phyloP scores from a whole-genome alignment of 2,329 filamentous ascomycete genomes.

The Hypoxylon rubiginosum region DNA sequence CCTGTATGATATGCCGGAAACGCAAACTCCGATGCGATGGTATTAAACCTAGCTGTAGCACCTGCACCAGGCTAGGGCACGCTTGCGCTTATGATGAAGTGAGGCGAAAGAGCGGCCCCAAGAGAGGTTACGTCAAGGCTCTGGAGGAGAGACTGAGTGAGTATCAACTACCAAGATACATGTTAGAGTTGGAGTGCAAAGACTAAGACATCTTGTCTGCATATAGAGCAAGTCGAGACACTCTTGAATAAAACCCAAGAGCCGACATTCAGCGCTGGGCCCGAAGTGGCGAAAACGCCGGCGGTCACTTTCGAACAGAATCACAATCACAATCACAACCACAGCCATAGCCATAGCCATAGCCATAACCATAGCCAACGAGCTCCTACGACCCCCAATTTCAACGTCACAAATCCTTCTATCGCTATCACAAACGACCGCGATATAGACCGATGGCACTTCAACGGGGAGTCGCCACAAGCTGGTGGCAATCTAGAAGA shows the following conservation, averaged over 20 bases:
- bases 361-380: slow-evolving; percentile 47
- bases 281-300: slow-evolving; percentile 55
- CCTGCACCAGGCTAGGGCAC: slow-evolving; percentile 88
- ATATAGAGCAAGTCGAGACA: slow-evolving; percentile 89
- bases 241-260: slow-evolving; percentile 83
- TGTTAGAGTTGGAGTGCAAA: slow-evolving; percentile 17
- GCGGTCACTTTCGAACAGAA: slow-evolving; percentile 51
- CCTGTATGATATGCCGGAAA: slow-evolving; percentile 93
- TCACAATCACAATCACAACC: slow-evolving; percentile 24
- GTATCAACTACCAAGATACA: slow-evolving; percentile 51
- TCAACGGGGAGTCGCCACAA: slow-evolving; percentile 67
- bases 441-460: slow-evolving; percentile 69
- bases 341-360: slow-evolving; percentile 45
- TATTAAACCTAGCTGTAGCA: slow-evolving; percentile 85
- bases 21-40: slow-evolving; percentile 94
- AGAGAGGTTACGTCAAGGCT: slow-evolving; percentile 94
- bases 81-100: slow-evolving; percentile 92
- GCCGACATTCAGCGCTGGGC: slow-evolving; percentile 53
- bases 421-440: slow-evolving; percentile 62
- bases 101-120: slow-evolving; percentile 93
- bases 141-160: slow-evolving; percentile 91
- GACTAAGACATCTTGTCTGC: slow-evolving; percentile 32
- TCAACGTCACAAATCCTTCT: slow-evolving; percentile 61
- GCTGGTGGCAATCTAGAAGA: slow-evolving; percentile 64
- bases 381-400: slow-evolving; percentile 54